phyloP scores from a whole-genome alignment of 73 alveolate genomes.

The Paramecium sexaurelia region DNA sequence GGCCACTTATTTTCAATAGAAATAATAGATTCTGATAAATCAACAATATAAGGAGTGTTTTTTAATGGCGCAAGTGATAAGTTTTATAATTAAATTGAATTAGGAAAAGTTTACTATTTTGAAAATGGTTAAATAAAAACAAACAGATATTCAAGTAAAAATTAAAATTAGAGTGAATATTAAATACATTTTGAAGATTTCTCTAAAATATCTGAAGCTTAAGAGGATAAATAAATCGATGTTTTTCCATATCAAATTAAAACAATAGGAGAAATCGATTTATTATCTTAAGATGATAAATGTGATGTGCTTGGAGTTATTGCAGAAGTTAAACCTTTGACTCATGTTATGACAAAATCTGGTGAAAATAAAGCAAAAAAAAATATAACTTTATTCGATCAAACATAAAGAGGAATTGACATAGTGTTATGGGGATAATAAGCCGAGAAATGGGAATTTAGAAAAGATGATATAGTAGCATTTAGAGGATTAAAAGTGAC shows the following conservation, averaged over 20 bases:
- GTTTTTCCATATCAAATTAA: not conserved
- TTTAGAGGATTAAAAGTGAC: not conserved
- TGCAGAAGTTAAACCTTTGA: not conserved
- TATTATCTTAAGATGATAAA: not conserved
- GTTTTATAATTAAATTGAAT: not conserved
- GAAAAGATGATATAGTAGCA: not conserved
- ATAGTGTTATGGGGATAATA: not conserved
- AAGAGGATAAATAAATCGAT: not conserved
- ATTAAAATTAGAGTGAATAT: not conserved
- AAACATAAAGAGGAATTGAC: constrained; percentile 29
- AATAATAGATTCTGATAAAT: not conserved
- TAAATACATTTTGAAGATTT: not conserved
- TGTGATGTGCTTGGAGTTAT: not conserved
- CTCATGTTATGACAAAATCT: not conserved
- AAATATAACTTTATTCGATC: not conserved
- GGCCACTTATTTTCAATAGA: not conserved
- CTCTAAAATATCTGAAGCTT: not conserved
- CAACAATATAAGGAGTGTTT: not conserved
- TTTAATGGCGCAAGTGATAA: not conserved
- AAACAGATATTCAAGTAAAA: not conserved
- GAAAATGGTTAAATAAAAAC: constrained; percentile 20
- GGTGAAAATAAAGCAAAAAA: not conserved
- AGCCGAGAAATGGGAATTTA: not conserved
- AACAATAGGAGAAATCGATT: not conserved
- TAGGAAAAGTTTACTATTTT: constrained; percentile 13